phyloP scores from a whole-genome alignment of 108 stramenopile genomes.

The Cyclotella baltica region DNA sequence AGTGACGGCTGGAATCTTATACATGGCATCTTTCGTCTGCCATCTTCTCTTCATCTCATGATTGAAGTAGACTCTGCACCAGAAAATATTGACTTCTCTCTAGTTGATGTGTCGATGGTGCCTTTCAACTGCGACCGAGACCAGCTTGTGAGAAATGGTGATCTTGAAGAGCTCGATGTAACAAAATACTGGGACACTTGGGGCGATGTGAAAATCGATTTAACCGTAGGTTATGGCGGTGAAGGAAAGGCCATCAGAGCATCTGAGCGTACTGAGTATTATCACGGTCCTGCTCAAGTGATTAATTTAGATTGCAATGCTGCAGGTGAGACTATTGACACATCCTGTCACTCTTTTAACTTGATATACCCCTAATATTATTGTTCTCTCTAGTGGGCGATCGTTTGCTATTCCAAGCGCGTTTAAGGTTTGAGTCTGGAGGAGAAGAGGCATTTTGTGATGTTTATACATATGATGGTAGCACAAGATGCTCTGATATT shows the following conservation, averaged over 20 bases:
- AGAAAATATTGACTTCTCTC: conserved; percentile 25
- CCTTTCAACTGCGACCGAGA: conserved; percentile 26
- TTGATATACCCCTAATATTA: no score
- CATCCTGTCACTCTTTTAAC: no score
- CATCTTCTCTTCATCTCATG: conserved; percentile 19
- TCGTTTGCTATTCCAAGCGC: conserved; percentile 35
- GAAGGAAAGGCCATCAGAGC: conserved; percentile 30
- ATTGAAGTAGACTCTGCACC: conserved; percentile 46
- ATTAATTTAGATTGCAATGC: conserved; percentile 27
- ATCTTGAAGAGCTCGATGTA: conserved; percentile 31
- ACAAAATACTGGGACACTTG: conserved; percentile 47
- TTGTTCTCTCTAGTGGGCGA: conserved; percentile 40
- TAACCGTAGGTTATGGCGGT: conserved; percentile 35
- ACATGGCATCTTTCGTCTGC: conserved; percentile 47
- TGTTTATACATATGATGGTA: conserved; percentile 38
- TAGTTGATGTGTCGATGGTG: conserved; percentile 34
- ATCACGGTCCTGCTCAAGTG: conserved; percentile 39
- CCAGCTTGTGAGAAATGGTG: conserved; percentile 36
- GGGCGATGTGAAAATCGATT: conserved; percentile 23
- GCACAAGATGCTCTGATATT: conserved; percentile 40
- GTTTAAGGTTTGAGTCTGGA: conserved; percentile 32
- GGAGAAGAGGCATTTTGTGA: conserved; percentile 21
- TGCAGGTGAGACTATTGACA: conserved; percentile 28
- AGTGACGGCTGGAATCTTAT: conserved; percentile 32
- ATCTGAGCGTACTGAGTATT: conserved; percentile 22